phyloP scores from a whole-genome alignment of 73 alveolate genomes.

The Paramecium bursaria region DNA sequence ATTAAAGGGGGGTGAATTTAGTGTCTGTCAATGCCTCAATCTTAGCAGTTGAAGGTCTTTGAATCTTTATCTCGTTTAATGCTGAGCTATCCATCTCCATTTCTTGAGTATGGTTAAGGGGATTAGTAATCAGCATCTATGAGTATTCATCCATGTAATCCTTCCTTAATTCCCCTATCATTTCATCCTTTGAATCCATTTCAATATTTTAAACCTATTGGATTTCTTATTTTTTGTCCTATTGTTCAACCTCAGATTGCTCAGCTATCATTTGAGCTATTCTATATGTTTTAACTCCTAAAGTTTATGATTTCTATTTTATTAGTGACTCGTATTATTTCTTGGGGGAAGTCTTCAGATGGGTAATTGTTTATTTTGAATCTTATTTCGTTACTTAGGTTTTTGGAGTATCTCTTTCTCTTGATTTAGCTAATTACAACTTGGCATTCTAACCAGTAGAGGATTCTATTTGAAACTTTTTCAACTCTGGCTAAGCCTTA shows the following conservation, averaged over 20 bases:
- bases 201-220: no score
- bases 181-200: not conserved
- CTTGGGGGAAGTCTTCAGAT: not conserved
- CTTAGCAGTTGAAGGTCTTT: slow-evolving; percentile 25
- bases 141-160: not conserved
- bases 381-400: slow-evolving; percentile 23
- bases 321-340: not conserved
- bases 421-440: not conserved
- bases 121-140: not conserved
- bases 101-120: no score
- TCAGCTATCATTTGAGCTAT: no score
- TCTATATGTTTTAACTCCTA: no score
- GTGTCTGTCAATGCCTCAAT: not conserved
- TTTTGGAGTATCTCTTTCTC: not conserved
- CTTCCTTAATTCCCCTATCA: not conserved
- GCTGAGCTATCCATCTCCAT: not conserved
- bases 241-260: no score
- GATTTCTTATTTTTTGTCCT: not conserved
- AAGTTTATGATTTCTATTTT: no score
- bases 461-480: not conserved
- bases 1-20: not conserved
- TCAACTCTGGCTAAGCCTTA: not conserved
- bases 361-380: not conserved
- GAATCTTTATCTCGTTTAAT: not conserved
- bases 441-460: not conserved